A percentile compares a stretch with the other conserved stretches of the same genome.
These are phyloP conservation scores for Rhododendron vialii DNA, from an alignment of 148 eudicot species.

Conservation along the genomic window DNA sequence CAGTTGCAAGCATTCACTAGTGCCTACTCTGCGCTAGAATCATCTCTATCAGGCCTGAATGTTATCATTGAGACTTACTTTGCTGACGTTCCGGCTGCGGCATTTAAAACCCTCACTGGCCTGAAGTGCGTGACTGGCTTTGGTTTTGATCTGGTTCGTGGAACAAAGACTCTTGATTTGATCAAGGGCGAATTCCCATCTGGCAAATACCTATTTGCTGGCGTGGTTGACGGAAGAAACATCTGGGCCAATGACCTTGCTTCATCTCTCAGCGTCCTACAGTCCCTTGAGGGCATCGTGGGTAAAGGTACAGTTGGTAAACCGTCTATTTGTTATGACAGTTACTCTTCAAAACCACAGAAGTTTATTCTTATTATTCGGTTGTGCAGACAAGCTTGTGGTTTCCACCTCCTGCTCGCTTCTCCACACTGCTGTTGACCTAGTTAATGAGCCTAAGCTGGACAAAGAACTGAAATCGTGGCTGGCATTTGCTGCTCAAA, in stretches of 20 bases:
- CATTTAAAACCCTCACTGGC: slow-evolving; percentile 68
- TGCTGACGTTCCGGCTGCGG: slow-evolving; percentile 74
- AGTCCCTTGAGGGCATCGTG: slow-evolving; percentile 64
- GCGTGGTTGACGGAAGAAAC: slow-evolving; percentile 95
- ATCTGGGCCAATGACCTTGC: slow-evolving; percentile 94
- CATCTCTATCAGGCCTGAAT: slow-evolving; percentile 65
- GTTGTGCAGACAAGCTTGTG: slow-evolving; percentile 74
- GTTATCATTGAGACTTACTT: slow-evolving; percentile 82
- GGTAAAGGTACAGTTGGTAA: slow-evolving; percentile 54
- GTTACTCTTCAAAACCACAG: background rate
- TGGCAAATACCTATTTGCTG: slow-evolving; percentile 90
- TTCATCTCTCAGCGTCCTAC: slow-evolving; percentile 54
- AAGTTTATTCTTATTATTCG: background rate
- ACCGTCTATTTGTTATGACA: background rate
- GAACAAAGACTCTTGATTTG: slow-evolving; percentile 70
- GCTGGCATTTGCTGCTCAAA: slow-evolving; percentile 97
- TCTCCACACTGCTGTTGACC: slow-evolving; percentile 94
- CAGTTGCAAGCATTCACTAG: slow-evolving; percentile 78
- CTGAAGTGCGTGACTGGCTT: slow-evolving; percentile 70
- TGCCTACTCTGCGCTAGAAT: slow-evolving; percentile 70
- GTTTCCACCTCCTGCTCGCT: slow-evolving; percentile 97
- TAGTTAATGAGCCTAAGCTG: slow-evolving; percentile 81
- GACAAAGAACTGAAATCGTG: slow-evolving; percentile 88
- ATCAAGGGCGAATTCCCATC: slow-evolving; percentile 72
- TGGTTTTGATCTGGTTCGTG: slow-evolving; percentile 89